Evolutionary conservation across 129 eudicot species (phyloP), one percentile per base, ranked within the genome.

Genomic region (Flaveria trinervia): DNA sequence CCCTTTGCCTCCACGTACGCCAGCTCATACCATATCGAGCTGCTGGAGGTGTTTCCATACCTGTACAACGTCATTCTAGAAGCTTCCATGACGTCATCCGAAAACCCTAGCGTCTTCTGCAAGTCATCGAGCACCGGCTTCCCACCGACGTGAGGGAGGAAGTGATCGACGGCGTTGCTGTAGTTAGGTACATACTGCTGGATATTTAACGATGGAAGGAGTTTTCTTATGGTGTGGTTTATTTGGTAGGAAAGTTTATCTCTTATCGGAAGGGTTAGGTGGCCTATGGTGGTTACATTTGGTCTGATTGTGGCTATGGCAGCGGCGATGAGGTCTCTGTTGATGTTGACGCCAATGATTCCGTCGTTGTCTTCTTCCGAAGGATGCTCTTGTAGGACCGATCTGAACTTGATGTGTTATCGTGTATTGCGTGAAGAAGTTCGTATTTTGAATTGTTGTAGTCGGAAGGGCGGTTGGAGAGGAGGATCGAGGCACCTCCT

Each of bases 1-100:
- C 86, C 91, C 68, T 89, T 84, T 14, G 91, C 91, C 81, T 86
- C 95, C 16, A 84, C 50, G 52, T 89, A 89, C 0, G 87, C 85
- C 44, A 86, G 72, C 33, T 69, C 82, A 64, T 75, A 75, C 79
- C 79, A 75, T 16, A 85, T 46, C 14, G 94, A 86, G 61, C 85
- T 81, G n/a, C 91, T 84, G 11, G 95, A 89, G 16, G 87, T 82
- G 60, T 89, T 88, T 15, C 93, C 93, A 10, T 61, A 88, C 73
- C 90, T 84, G 17, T 81, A 69, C 48, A 89, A 73, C 9, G 95
- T 86, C 91, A 89, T 89, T 59, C 83, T 77, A 1, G 91, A 82
- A 30, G 91, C 76, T 65, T 89, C 95, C 85, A 89, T 84, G 11
- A 60, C 72, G 1, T 52, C 78, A 9, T 84, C 84, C 1, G 73